Evolutionary conservation across 345 rosid species (phyloP), one percentile per base, ranked within the genome.

Genomic region (Anacardium occidentale): DNA sequence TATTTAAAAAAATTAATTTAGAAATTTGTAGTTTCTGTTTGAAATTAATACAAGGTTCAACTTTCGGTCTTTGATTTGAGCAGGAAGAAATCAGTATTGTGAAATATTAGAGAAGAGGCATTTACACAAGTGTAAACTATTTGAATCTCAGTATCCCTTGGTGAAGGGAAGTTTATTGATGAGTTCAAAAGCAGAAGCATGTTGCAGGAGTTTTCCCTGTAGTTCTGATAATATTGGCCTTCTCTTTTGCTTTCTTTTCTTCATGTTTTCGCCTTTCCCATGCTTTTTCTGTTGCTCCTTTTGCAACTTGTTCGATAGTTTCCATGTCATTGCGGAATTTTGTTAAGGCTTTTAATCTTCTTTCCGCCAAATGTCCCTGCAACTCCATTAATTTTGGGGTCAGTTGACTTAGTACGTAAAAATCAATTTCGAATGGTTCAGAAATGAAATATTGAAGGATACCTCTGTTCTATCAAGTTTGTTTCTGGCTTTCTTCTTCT

Each of bases 391-490:
- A 70, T 70, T 64, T 10, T 1, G 9, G n/a, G 47, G 50, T 80
- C 47, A 53, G 64, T 64, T 56, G 52, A 48, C 52, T 48, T 2
- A 48, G 53, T 50, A 13, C 10, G 60, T 50, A 66, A 66, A 10
- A 64, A 71, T 71, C 48, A 51, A 26, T 11, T 45, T 40, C 51
- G 32, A 68, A 7, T 60, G 47, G 32, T 44, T 59, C 1, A n/a
- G 17, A 6, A 24, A n/a, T 17, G 5, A 12, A 64, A 72, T 22
- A 55, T 53, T 55, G 44, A 67, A 78, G 21, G 76, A 94, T 77
- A 94, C 98, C 97, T 91, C 93, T 64, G 75, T 70, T 80, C 57
- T 82, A 11, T 82, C 80, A 68, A 86, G 76, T 70, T 73, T 83
- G 62, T 72, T 70, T 75, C 55, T 88, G 64, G 96, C 87, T 72